Conservation (phyloP, 768 basidiomycete species). For the Lyophyllum atratum region DNA sequence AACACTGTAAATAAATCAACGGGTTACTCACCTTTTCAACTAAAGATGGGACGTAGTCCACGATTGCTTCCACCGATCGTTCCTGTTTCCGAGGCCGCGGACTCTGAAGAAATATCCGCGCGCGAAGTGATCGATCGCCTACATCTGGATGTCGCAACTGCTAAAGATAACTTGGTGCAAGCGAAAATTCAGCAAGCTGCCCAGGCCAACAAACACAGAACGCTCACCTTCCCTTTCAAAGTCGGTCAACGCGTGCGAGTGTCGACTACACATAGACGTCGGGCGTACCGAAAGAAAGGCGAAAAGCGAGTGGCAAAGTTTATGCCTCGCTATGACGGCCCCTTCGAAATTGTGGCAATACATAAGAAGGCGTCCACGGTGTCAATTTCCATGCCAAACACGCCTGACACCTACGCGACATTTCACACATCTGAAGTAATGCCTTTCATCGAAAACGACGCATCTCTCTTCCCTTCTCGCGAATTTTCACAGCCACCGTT, state of each 20-base stretch:
- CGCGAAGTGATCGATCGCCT: too few species aligned
- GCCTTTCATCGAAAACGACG: conserved; percentile 30
- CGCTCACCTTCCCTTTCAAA: too few species aligned
- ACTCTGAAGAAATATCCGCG: too few species aligned
- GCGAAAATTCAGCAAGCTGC: too few species aligned
- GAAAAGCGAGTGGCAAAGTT: conserved; percentile 35
- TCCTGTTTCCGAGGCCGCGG: too few species aligned
- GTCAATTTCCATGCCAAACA: conserved; percentile 30
- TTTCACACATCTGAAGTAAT: conserved; percentile 37
- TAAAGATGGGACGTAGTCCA: conserved; percentile 4
- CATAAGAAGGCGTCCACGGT: conserved; percentile 23
- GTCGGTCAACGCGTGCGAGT: neutral
- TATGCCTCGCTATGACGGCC: conserved; percentile 34
- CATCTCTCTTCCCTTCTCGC: conserved; percentile 27
- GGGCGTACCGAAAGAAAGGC: conserved; percentile 19
- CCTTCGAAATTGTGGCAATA: conserved; percentile 16
- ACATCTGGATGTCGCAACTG: too few species aligned
- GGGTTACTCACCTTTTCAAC: conserved; percentile 29
- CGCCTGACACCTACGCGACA: conserved; percentile 22
- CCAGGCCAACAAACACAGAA: too few species aligned
- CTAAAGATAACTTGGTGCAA: too few species aligned
- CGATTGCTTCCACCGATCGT: neutral
- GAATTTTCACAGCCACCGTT: conserved; percentile 14
- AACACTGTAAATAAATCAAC: conserved; percentile 29
- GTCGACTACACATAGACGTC: neutral